These are phyloP conservation scores for Sequoia sempervirens DNA, from an alignment of 75 land plant species.

Conservation along the genomic window DNA sequence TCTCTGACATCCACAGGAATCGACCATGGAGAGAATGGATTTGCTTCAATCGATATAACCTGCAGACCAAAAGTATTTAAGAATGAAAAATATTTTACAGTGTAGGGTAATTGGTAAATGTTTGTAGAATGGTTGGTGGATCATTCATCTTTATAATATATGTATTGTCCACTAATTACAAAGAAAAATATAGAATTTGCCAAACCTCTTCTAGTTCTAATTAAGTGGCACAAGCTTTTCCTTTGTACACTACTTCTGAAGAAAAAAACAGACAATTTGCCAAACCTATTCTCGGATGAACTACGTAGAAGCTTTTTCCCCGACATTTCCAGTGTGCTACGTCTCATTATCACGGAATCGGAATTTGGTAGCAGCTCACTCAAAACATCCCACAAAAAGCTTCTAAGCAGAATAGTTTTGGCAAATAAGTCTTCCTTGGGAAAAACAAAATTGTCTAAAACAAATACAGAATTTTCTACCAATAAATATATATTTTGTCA, in stretches of 20 bases:
- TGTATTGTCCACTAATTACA: no score
- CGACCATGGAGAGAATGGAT: slow-evolving; percentile 37
- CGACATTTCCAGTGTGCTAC: not conserved
- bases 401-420: not conserved
- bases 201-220: no score
- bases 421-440: not conserved
- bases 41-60: not conserved
- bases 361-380: not conserved
- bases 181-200: not conserved
- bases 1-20: slow-evolving; percentile 37
- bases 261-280: no score
- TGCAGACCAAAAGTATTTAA: not conserved
- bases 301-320: no score
- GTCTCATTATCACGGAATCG: not conserved
- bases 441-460: no score
- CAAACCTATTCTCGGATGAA: no score
- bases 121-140: no score
- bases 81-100: not conserved
- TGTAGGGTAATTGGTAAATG: no score
- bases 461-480: not conserved
- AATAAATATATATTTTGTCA: no score
- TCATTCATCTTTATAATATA: no score
- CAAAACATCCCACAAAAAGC: not conserved
- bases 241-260: no score
- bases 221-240: not conserved